phyloP scores from a whole-genome alignment of 495 filamentous ascomycete genomes.

The Pyrenopolyporus hunteri region DNA sequence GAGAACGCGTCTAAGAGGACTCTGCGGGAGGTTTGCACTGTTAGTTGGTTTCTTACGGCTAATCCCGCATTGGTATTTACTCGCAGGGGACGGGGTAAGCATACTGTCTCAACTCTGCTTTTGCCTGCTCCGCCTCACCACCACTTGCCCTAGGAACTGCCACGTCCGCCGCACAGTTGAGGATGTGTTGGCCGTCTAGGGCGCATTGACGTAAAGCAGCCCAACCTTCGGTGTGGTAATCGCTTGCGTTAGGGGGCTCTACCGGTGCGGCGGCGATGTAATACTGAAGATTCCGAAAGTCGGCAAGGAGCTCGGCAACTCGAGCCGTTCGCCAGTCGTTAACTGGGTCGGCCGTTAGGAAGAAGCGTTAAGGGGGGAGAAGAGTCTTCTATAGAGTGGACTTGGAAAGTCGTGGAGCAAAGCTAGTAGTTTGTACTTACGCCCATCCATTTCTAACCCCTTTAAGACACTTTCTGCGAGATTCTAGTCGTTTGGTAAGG shows the following conservation, averaged over 20 bases:
- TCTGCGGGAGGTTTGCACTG: constrained; percentile 49
- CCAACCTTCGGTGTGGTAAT: constrained; percentile 82
- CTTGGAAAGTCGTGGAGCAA: constrained; percentile 6
- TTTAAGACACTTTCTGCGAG: constrained; percentile 14
- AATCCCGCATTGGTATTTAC: not conserved
- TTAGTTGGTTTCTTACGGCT: constrained; percentile 26
- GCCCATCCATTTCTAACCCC: constrained; percentile 42
- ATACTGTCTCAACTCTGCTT: constrained; percentile 77
- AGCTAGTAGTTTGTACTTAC: constrained; percentile 36
- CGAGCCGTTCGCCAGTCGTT: constrained; percentile 83
- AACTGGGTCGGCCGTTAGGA: constrained; percentile 60
- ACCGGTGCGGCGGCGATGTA: constrained; percentile 76
- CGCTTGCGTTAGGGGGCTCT: constrained; percentile 63
- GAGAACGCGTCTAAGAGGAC: constrained; percentile 79
- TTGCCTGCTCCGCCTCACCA: constrained; percentile 71
- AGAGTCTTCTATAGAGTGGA: constrained; percentile 12
- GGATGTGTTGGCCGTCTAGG: constrained; percentile 74
- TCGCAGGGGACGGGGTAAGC: constrained; percentile 25
- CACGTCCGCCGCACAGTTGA: constrained; percentile 67
- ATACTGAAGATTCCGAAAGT: constrained; percentile 82
- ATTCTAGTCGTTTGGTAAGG: constrained; percentile 6
- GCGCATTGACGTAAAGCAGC: constrained; percentile 75
- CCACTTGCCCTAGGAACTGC: constrained; percentile 63
- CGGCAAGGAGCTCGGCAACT: constrained; percentile 81
- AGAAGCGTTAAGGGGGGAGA: constrained; percentile 6